Percentiles rank a stretch among this genome's conserved stretches.
These are phyloP conservation scores for Musa schizocarpa DNA, from an alignment of 176 grass and related monocot species.

Conservation along the genomic window DNA sequence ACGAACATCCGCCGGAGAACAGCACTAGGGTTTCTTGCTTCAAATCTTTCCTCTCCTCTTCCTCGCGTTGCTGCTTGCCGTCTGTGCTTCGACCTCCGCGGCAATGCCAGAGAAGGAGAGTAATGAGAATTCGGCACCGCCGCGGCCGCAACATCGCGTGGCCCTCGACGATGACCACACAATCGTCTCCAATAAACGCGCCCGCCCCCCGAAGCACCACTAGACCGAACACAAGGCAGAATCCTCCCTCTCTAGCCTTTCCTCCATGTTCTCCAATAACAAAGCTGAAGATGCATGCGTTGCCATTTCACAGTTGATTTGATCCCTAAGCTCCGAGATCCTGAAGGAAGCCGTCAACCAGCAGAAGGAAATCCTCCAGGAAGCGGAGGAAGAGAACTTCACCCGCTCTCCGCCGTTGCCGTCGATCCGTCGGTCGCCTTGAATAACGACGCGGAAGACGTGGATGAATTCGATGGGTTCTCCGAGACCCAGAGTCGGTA, in stretches of 20 bases:
- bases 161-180: slow-evolving; percentile 41
- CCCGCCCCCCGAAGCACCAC: slow-evolving; percentile 52
- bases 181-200: slow-evolving; percentile 47
- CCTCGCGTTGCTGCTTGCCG: background rate
- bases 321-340: slow-evolving; percentile 67
- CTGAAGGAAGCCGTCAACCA: slow-evolving; percentile 69
- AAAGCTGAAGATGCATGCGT: background rate
- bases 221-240: slow-evolving; percentile 52
- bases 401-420: slow-evolving; percentile 21
- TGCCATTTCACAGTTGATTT: slow-evolving; percentile 25
- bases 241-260: background rate
- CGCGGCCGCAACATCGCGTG: slow-evolving; percentile 22
- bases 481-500: slow-evolving; percentile 57
- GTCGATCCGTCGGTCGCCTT: background rate
- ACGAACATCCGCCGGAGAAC: too few relatives aligned
- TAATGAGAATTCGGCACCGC: slow-evolving; percentile 21
- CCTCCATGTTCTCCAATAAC: background rate
- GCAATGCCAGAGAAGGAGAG: slow-evolving; percentile 50
- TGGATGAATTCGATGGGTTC: slow-evolving; percentile 77
- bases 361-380: slow-evolving; percentile 66
- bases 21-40: too few relatives aligned
- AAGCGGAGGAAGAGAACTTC: slow-evolving; percentile 11
- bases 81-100: background rate
- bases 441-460: slow-evolving; percentile 36
- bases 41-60: background rate